A percentile compares a stretch with the other conserved stretches of the same genome.
phyloP scores from a whole-genome alignment of 768 basidiomycete genomes.

The Hortiboletus campestris region DNA sequence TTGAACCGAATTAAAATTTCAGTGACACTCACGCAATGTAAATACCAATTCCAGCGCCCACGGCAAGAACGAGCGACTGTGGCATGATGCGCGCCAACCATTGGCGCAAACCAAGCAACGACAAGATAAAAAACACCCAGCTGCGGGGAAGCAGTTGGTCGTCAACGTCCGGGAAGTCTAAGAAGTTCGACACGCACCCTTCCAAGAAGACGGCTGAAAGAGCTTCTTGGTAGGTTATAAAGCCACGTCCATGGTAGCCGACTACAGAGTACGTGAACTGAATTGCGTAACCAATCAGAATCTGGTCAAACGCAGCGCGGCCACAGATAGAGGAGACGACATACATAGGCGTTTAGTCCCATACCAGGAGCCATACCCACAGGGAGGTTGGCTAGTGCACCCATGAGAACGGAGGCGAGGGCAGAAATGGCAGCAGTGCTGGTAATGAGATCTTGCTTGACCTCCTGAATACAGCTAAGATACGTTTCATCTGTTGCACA shows the following conservation, averaged over 20 bases:
- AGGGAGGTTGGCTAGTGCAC: slow-evolving; percentile 80
- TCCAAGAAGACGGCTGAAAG: slow-evolving; percentile 85
- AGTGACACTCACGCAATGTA: slow-evolving; percentile 69
- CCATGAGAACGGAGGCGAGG: slow-evolving; percentile 79
- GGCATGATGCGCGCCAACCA: slow-evolving; percentile 90
- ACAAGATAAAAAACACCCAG: slow-evolving; percentile 80
- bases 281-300: not conserved
- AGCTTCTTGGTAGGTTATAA: slow-evolving; percentile 75
- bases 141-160: slow-evolving; percentile 33
- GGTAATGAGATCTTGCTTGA: slow-evolving; percentile 77
- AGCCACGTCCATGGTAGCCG: slow-evolving; percentile 71
- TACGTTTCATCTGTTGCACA: slow-evolving; percentile 56
- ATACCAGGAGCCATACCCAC: slow-evolving; percentile 87
- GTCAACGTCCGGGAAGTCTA: not conserved
- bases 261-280: slow-evolving; percentile 89
- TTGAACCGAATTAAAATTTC: not conserved
- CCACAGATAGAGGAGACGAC: slow-evolving; percentile 22
- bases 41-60: slow-evolving; percentile 84
- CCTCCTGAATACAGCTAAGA: slow-evolving; percentile 53
- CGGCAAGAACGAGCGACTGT: slow-evolving; percentile 78
- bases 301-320: not conserved
- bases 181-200: slow-evolving; percentile 49
- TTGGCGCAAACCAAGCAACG: slow-evolving; percentile 80
- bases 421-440: slow-evolving; percentile 77
- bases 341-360: slow-evolving; percentile 77